These are phyloP conservation scores for Apocynum venetum DNA, from an alignment of 257 asterid species.

Conservation along the genomic window DNA sequence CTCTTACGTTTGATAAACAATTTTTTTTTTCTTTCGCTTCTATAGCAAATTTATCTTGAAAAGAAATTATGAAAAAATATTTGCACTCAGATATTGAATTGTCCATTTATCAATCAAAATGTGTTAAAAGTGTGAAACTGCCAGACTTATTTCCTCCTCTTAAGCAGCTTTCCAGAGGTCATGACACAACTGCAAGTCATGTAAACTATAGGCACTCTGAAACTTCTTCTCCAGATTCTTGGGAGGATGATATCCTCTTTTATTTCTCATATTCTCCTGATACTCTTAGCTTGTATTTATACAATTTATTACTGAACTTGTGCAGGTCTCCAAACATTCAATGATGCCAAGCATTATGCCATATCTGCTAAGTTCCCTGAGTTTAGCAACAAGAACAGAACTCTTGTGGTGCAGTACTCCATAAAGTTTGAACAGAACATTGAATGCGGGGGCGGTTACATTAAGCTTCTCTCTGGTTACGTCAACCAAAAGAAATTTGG, in stretches of 20 bases:
- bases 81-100: not conserved
- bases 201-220: not conserved
- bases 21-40: not conserved
- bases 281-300: not conserved
- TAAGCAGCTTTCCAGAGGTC: not conserved
- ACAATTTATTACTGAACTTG: not conserved
- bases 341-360: conserved; percentile 79
- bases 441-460: conserved; percentile 94
- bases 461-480: conserved; percentile 84
- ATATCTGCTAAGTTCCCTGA: conserved; percentile 89
- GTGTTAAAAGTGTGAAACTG: not conserved
- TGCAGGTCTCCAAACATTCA: conserved; percentile 77
- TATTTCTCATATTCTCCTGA: not conserved
- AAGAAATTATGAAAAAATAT: not conserved
- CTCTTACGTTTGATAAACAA: not conserved
- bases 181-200: not conserved
- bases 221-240: not conserved
- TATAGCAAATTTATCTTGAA: not conserved
- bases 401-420: conserved; percentile 84
- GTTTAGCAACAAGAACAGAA: conserved; percentile 81
- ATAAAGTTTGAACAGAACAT: conserved; percentile 89
- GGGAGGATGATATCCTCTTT: not conserved
- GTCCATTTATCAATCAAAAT: not conserved
- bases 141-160: not conserved
- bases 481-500: conserved; percentile 95